Base-by-base conservation (phyloP, 768 basidiomycete genomes). In the Leccinum broughii region DNA sequence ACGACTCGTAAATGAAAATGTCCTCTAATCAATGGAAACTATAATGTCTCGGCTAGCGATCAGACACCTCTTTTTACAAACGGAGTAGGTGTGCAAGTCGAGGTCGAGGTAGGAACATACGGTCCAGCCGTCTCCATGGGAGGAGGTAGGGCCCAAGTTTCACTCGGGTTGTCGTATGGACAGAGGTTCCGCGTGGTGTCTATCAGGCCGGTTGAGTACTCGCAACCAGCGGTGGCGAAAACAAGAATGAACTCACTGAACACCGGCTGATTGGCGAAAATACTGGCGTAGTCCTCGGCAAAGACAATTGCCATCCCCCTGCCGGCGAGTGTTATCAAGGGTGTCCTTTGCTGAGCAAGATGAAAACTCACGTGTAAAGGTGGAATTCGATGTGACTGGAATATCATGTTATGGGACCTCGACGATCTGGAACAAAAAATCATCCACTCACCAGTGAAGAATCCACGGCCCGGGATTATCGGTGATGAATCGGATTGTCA, bases 381-480 rank as follows among this genome's bases (percentile, higher is more conserved):
- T 77, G 76, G 67, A 72, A 75, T 48, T 77, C 76, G 49, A 76
- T 75, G 61, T 78, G 77, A 53, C 77, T 77, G n/a, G 7, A 41
- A 24, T 11, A 24, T 22, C 49, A 20, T 30, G 14, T 26, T 17
- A 41, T 9, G 17, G 17, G 17, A n/a, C 17, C 10, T 35, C 32
- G 4, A 34, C 14, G 49, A 26, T 53, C 32, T 22, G 15, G 22
- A 34, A 26, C 32, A 17, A 22, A 17, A 53, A 9, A 15, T 24
- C 1, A 24, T 3, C 3, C 32, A 52, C 62, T 50, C 52, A 69
- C 68, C 76, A 81, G 50, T 80, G 80, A 57, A 81, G 66, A 55
- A 82, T 75, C 80, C 84, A 87, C 4, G 84, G 83, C 5, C 87
- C 89, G 5, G 86, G 80, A 72, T 89, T 90, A 67, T 91, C 83